These are phyloP conservation scores for Aspergillus heteromorphus DNA, from an alignment of 495 filamentous ascomycete species.

Conservation along the genomic window DNA sequence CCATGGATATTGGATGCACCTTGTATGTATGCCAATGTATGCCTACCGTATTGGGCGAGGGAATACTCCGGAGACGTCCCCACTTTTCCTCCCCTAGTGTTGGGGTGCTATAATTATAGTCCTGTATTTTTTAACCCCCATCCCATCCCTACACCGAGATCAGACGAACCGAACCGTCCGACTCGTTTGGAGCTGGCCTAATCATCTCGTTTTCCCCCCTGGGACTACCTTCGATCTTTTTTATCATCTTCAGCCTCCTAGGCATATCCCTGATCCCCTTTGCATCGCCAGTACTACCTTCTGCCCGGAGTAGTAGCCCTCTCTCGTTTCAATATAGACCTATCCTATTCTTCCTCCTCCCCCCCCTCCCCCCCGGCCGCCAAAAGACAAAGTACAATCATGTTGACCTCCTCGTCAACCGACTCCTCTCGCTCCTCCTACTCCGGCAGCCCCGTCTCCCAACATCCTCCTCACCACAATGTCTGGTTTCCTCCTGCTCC, in stretches of 20 bases:
- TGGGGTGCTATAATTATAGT: slow-evolving; percentile 14
- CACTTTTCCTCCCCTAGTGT: slow-evolving; percentile 16
- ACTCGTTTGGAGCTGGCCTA: slow-evolving; percentile 7
- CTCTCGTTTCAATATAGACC: background rate
- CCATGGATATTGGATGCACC: no score
- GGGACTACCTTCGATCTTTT: background rate
- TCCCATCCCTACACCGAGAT: slow-evolving; percentile 10
- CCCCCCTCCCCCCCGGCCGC: background rate
- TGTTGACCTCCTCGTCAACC: slow-evolving; percentile 27
- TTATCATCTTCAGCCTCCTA: background rate
- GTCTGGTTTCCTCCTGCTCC: slow-evolving; percentile 26
- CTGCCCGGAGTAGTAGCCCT: background rate
- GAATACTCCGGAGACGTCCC: slow-evolving; percentile 14
- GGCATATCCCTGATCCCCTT: background rate
- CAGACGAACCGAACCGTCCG: slow-evolving; percentile 15
- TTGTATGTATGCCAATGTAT: background rate
- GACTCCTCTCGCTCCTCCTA: slow-evolving; percentile 27
- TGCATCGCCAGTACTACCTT: background rate
- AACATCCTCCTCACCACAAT: slow-evolving; percentile 24
- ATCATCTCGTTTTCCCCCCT: slow-evolving; percentile 4
- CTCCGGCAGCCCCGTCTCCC: slow-evolving; percentile 27
- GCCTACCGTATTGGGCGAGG: slow-evolving; percentile 1
- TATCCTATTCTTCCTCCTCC: background rate
- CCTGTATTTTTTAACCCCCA: slow-evolving; percentile 9
- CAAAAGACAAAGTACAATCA: slow-evolving; percentile 6